Evolutionary conservation across 352 stramenopile genomes (phyloP), one percentile per base, ranked within the genome.

Genomic region (Globisporangium cylindrosporum): DNA sequence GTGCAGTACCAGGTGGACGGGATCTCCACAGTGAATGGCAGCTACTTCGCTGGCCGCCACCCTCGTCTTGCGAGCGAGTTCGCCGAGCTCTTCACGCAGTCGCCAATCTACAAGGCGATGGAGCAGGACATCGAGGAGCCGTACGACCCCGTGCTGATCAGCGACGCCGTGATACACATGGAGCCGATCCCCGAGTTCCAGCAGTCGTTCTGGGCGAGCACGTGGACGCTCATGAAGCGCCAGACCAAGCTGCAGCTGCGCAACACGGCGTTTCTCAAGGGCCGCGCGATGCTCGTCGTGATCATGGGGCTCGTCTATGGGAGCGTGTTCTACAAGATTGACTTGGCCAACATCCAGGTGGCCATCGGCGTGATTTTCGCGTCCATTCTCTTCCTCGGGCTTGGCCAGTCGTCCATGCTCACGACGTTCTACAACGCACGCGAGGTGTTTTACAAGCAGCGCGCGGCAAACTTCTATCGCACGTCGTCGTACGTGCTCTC

Each of bases 111-210:
- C 68, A 66, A 75, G 18, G 43, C 51, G 3, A 73, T 71, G 29
- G 60, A 89, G 27, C 91, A 90, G 5, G 91, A 98, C 73, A 85
- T 96, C 14, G 88, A 90, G n/a, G 78, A 78, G 18, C 74, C 97
- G 20, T 97, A 97, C 69, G 93, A 98, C 68, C 86, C 97, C n/a
- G 69, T 96, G 10, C 81, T 97, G 22, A 38, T 98, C 34, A 73
- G 97, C 27, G 86, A 93, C 71, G 80, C 92, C 15, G 88, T 77
- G 55, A 66, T 77, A 55, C 74, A 81, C 41, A 69, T 90, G 22
- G 58, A 76, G 1, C 64, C 69, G 20, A 78, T 86, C 3, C 71
- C 66, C 3, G 69, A 76, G 66, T 88, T 85, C 65, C 68, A 82
- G 64, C 77, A 86, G 59, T 62, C 54, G 2, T 88, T 86, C 58